These are phyloP conservation scores for Plasmodium knowlesi DNA, from an alignment of 169 alveolate species.

Conservation along the genomic window DNA sequence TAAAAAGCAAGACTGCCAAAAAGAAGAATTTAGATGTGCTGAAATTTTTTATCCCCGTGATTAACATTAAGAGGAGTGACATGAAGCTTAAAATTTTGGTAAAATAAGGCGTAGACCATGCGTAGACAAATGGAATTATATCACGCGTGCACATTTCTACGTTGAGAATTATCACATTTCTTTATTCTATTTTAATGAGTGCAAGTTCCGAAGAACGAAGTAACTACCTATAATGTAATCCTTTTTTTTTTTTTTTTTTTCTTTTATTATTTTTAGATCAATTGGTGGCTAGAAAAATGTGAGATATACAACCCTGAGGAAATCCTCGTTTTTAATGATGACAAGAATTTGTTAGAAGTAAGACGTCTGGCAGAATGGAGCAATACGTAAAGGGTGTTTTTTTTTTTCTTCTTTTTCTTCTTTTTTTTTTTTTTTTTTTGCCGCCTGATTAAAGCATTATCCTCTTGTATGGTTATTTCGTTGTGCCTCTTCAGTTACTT, in stretches of 20 bases:
- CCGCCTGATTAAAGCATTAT: background rate
- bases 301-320: conserved; percentile 47
- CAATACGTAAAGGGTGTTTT: background rate
- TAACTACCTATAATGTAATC: background rate
- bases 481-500: background rate
- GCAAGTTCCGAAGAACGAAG: background rate
- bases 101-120: background rate
- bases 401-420: background rate
- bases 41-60: conserved; percentile 72
- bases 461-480: background rate
- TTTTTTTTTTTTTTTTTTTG: background rate
- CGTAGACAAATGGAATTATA: background rate
- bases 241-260: conserved; percentile 5
- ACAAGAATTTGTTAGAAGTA: conserved; percentile 59
- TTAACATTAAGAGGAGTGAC: conserved; percentile 68
- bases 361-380: background rate
- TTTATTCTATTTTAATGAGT: background rate
- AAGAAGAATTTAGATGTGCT: background rate
- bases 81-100: conserved; percentile 71
- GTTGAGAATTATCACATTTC: background rate
- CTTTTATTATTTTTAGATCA: no score
- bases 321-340: conserved; percentile 58
- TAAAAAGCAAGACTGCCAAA: conserved; percentile 33
- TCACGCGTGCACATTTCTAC: background rate
- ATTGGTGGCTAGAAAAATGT: conserved; percentile 71